Conservation (phyloP, 2,329 filamentous ascomycete species). For the Hymenoscyphus albidus region DNA sequence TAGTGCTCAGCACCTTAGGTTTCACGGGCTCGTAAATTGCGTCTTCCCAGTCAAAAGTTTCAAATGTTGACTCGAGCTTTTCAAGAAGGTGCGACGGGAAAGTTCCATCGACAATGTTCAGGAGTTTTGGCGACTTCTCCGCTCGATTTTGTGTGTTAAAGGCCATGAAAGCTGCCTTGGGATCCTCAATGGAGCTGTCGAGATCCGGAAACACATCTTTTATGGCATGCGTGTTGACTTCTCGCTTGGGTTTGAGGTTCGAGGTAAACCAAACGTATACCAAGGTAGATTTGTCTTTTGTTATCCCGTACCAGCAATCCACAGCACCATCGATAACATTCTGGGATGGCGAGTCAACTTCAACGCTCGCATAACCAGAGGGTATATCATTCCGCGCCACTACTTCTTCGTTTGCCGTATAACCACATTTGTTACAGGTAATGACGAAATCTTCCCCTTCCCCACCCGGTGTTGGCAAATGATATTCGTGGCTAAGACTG, state of each 20-base stretch:
- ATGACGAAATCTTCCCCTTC: slow-evolving; percentile 90
- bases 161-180: slow-evolving; percentile 43
- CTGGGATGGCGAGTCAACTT: neutral
- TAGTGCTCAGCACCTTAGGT: slow-evolving; percentile 18
- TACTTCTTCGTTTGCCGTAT: slow-evolving; percentile 84
- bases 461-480: slow-evolving; percentile 72
- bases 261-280: slow-evolving; percentile 59
- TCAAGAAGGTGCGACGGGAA: slow-evolving; percentile 17
- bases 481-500: slow-evolving; percentile 89
- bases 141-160: neutral
- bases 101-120: slow-evolving; percentile 37
- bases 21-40: neutral
- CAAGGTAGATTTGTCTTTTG: slow-evolving; percentile 62
- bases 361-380: neutral
- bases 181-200: slow-evolving; percentile 65
- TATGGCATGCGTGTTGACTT: slow-evolving; percentile 59
- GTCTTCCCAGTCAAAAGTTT: neutral
- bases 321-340: neutral
- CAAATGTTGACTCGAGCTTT: neutral
- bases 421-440: slow-evolving; percentile 68
- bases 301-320: slow-evolving; percentile 58
- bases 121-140: neutral
- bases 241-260: slow-evolving; percentile 19
- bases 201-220: slow-evolving; percentile 64
- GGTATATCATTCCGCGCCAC: slow-evolving; percentile 49